phyloP scores from a whole-genome alignment of 768 basidiomycete genomes.

The Russula sp. region DNA sequence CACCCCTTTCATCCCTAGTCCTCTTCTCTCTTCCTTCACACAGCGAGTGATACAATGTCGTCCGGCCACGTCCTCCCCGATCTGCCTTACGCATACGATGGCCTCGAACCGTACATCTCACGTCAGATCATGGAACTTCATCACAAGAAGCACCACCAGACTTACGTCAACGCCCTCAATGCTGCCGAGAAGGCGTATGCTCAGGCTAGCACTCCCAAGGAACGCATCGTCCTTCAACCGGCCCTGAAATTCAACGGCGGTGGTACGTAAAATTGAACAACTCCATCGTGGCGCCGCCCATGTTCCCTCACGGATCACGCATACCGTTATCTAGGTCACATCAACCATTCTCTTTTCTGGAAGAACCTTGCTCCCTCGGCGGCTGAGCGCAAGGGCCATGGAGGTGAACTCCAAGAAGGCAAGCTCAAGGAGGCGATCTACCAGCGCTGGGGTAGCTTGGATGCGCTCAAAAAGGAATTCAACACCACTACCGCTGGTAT shows the following conservation, averaged over 20 bases:
- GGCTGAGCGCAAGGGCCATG: slow-evolving; percentile 45
- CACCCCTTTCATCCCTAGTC: background rate
- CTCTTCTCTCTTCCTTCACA: slow-evolving; percentile 5
- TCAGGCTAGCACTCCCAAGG: slow-evolving; percentile 59
- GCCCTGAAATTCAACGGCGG: slow-evolving; percentile 97
- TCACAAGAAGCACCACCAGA: slow-evolving; percentile 93
- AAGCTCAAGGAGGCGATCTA: slow-evolving; percentile 60
- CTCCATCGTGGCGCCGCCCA: background rate
- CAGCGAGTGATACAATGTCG: slow-evolving; percentile 23
- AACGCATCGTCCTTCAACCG: slow-evolving; percentile 80
- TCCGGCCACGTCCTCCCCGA: slow-evolving; percentile 51
- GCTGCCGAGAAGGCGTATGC: slow-evolving; percentile 76
- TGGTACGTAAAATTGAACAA: slow-evolving; percentile 41
- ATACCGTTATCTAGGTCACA: slow-evolving; percentile 50
- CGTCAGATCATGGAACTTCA: slow-evolving; percentile 91
- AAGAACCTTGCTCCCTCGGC: slow-evolving; percentile 74
- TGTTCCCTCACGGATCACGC: background rate
- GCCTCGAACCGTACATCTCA: slow-evolving; percentile 90
- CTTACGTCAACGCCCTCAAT: slow-evolving; percentile 89
- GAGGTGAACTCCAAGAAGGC: slow-evolving; percentile 51
- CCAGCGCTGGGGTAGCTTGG: slow-evolving; percentile 58
- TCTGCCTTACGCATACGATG: slow-evolving; percentile 77
- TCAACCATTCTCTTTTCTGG: slow-evolving; percentile 97
- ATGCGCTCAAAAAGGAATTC: slow-evolving; percentile 69
- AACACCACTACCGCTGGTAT: slow-evolving; percentile 80